phyloP scores from a whole-genome alignment of 768 basidiomycete species.

The Paxillus involutus region DNA sequence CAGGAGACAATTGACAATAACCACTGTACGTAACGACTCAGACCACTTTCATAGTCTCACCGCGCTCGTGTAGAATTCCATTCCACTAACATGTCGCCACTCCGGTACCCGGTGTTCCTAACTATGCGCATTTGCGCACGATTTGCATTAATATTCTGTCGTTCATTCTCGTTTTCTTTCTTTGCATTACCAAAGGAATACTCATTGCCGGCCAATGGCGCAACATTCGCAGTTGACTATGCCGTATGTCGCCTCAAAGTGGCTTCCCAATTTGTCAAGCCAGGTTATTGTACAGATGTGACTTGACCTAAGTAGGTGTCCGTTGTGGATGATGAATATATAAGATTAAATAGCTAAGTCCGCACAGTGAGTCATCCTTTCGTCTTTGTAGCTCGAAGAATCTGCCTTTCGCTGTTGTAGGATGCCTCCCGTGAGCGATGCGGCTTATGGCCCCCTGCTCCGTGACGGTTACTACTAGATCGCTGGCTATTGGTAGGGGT shows the following conservation, averaged over 20 bases:
- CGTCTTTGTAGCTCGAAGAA: conserved; percentile 5
- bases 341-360: conserved; percentile 2
- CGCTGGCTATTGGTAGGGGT: conserved; percentile 15
- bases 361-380: conserved; percentile 3
- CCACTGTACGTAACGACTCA: conserved; percentile 14
- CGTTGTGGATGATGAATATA: conserved; percentile 16
- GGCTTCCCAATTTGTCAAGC: not conserved
- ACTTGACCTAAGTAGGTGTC: conserved; percentile 19
- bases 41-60: not conserved
- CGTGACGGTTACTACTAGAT: conserved; percentile 17
- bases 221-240: not conserved
- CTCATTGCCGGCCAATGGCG: not conserved
- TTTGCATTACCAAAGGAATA: not conserved
- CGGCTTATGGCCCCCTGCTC: conserved; percentile 1
- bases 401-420: conserved; percentile 9
- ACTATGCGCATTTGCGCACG: not conserved
- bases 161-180: not conserved
- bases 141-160: not conserved
- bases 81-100: conserved; percentile 5
- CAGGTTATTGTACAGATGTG: conserved; percentile 5
- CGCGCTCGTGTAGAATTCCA: not conserved
- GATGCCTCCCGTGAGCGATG: conserved; percentile 21
- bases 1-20: conserved; percentile 12
- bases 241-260: not conserved
- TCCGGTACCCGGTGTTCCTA: not conserved